These are phyloP conservation scores for Iberis pinnata DNA, from an alignment of 345 rosid genomes.

Conservation along the genomic window DNA sequence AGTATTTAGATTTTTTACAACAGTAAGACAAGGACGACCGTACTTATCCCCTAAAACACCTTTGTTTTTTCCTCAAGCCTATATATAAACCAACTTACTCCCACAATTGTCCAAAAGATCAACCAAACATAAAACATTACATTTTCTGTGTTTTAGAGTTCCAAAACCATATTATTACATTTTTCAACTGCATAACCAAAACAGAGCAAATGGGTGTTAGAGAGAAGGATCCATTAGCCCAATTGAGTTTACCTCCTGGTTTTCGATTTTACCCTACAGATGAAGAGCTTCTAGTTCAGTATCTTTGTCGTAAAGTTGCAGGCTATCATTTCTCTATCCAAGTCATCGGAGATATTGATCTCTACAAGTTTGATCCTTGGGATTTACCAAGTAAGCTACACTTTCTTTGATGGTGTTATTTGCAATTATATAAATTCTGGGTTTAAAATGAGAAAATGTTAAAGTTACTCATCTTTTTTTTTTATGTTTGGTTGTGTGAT, in stretches of 20 bases:
- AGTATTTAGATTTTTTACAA: constrained; percentile 12
- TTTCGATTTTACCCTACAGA: constrained; percentile 90
- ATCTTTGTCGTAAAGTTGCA: constrained; percentile 74
- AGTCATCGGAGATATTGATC: constrained; percentile 79
- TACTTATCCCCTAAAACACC: constrained; percentile 41
- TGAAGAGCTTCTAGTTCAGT: constrained; percentile 91
- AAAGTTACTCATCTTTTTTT: neutral
- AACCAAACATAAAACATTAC: neutral
- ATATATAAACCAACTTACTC: constrained; percentile 23
- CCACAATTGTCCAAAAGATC: constrained; percentile 8
- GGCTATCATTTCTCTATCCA: constrained; percentile 56
- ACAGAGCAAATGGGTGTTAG: constrained; percentile 47
- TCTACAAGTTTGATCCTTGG: constrained; percentile 97
- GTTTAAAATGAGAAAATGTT: neutral
- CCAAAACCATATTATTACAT: neutral
- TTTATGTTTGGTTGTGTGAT: neutral
- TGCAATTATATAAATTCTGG: neutral
- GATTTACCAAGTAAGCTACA: constrained; percentile 65
- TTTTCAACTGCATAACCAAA: neutral
- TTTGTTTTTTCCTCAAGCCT: constrained; percentile 21
- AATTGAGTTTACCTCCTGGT: constrained; percentile 89
- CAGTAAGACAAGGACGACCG: constrained; percentile 60
- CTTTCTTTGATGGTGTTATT: neutral
- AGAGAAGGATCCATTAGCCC: constrained; percentile 63
- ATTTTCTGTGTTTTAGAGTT: neutral